Evolutionary conservation across 2,329 filamentous ascomycete species (phyloP).

Genomic region (Penicillium sp.): DNA sequence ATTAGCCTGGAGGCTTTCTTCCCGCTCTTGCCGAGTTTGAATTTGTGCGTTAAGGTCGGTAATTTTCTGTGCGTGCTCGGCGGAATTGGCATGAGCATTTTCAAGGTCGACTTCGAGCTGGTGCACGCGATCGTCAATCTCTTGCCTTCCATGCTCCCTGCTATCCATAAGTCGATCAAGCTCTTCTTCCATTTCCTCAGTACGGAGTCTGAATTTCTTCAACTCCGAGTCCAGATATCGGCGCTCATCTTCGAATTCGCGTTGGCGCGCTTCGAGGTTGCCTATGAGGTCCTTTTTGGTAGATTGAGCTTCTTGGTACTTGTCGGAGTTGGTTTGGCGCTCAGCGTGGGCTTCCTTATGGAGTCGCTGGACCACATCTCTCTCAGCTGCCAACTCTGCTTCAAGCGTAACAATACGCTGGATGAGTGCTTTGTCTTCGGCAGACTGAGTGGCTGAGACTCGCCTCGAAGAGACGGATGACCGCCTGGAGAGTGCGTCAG

Average conservation of each 20-base stretch:
- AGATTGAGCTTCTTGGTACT: slow-evolving; percentile 79
- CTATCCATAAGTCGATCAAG: slow-evolving; percentile 81
- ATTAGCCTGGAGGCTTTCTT: slow-evolving; percentile 33
- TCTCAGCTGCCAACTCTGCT: slow-evolving; percentile 72
- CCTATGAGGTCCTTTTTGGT: slow-evolving; percentile 92
- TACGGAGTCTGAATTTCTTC: slow-evolving; percentile 68
- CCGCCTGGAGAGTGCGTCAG: slow-evolving; percentile 51
- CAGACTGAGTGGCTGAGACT: slow-evolving; percentile 59
- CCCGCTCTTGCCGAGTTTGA: slow-evolving; percentile 56
- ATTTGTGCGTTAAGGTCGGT: slow-evolving; percentile 57
- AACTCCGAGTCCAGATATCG: slow-evolving; percentile 80
- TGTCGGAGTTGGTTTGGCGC: slow-evolving; percentile 62
- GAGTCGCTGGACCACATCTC: slow-evolving; percentile 63
- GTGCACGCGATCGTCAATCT: slow-evolving; percentile 67
- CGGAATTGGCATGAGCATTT: slow-evolving; percentile 51
- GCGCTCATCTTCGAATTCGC: slow-evolving; percentile 82
- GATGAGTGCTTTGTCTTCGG: slow-evolving; percentile 61
- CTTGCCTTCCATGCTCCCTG: slow-evolving; percentile 75
- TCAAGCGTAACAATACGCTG: slow-evolving; percentile 69
- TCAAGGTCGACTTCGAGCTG: slow-evolving; percentile 71
- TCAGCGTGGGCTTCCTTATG: slow-evolving; percentile 67
- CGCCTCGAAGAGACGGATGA: slow-evolving; percentile 63
- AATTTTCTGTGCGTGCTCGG: slow-evolving; percentile 44
- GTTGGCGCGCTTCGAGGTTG: slow-evolving; percentile 90
- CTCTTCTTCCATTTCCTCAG: slow-evolving; percentile 90